A percentile compares a stretch with the other conserved stretches of the same genome.
These are phyloP conservation scores for Saccharomyces hybrid DNA, from an alignment of 1,139 yeast genomes.

Conservation along the genomic window DNA sequence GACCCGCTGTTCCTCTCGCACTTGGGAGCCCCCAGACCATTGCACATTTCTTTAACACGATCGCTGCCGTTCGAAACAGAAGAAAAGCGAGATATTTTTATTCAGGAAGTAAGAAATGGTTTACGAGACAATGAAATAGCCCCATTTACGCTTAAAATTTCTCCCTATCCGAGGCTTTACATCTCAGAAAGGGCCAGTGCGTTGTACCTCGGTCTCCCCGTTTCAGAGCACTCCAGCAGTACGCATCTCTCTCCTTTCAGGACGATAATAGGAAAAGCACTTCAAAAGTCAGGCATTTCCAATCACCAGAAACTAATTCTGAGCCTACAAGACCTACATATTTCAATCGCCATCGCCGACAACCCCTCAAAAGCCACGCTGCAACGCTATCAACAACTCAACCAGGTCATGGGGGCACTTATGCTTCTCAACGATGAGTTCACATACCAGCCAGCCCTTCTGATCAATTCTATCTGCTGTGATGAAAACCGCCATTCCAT, in stretches of 20 bases:
- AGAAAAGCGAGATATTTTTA: slow-evolving; percentile 10
- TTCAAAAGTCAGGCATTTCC: not conserved
- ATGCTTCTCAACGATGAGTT: not conserved
- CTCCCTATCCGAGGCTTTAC: not conserved
- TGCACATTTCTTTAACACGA: slow-evolving; percentile 20
- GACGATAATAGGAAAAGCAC: not conserved
- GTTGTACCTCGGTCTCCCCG: slow-evolving; percentile 1
- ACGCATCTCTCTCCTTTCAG: not conserved
- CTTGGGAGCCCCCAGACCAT: slow-evolving; percentile 18
- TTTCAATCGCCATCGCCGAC: not conserved
- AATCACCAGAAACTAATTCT: not conserved
- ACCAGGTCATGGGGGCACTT: not conserved
- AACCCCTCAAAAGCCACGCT: not conserved
- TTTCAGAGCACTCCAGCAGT: not conserved
- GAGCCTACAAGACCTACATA: not conserved
- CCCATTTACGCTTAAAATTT: not conserved
- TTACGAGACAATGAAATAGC: slow-evolving; percentile 1
- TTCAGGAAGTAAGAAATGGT: slow-evolving; percentile 7
- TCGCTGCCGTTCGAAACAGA: slow-evolving; percentile 10
- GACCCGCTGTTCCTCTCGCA: slow-evolving; percentile 18
- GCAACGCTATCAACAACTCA: not conserved
- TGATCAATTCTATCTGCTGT: not conserved
- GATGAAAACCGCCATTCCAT: not conserved
- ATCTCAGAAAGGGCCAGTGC: not conserved
- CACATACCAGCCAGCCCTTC: not conserved